Evolutionary conservation across 1,284 basidiomycete species (phyloP).

Genomic region (Cryptococcus deneoformans): DNA sequence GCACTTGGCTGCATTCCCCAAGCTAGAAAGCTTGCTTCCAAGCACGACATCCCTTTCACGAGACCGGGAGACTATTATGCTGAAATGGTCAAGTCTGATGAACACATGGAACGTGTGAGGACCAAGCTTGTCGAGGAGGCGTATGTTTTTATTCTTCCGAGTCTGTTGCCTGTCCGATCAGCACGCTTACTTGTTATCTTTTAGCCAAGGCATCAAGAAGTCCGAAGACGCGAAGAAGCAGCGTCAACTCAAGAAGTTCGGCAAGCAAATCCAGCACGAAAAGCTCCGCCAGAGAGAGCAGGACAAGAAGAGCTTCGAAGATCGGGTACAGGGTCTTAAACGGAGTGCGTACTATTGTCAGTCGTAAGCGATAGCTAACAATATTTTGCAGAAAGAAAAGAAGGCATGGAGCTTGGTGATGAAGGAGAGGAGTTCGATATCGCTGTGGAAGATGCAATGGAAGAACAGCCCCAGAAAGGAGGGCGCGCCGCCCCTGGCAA

Average conservation of each 20-base stretch:
- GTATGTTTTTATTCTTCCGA: slow-evolving; percentile 58
- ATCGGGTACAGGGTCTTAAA: slow-evolving; percentile 77
- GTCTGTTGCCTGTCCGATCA: slow-evolving; percentile 26
- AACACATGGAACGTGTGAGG: slow-evolving; percentile 97
- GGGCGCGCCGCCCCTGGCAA: slow-evolving; percentile 35
- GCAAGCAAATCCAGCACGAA: slow-evolving; percentile 91
- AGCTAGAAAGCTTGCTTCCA: slow-evolving; percentile 69
- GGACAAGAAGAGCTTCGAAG: slow-evolving; percentile 79
- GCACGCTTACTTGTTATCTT: slow-evolving; percentile 4
- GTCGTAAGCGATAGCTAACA: too few relatives aligned
- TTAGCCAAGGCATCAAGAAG: slow-evolving; percentile 73
- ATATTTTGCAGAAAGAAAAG: slow-evolving; percentile 65
- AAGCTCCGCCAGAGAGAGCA: slow-evolving; percentile 72
- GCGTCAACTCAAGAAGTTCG: slow-evolving; percentile 95
- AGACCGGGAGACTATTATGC: slow-evolving; percentile 97
- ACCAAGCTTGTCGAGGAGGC: slow-evolving; percentile 84
- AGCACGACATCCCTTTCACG: slow-evolving; percentile 74
- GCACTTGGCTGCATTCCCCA: slow-evolving; percentile 76
- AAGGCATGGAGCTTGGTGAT: slow-evolving; percentile 71
- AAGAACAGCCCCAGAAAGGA: slow-evolving; percentile 56
- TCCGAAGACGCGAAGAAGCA: slow-evolving; percentile 88
- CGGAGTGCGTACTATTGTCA: slow-evolving; percentile 62
- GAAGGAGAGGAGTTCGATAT: slow-evolving; percentile 67
- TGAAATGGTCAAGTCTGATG: slow-evolving; percentile 98
- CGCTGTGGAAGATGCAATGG: slow-evolving; percentile 77